Conservation (phyloP, 2,329 filamentous ascomycete species). For the Trichoderma asperellum region DNA sequence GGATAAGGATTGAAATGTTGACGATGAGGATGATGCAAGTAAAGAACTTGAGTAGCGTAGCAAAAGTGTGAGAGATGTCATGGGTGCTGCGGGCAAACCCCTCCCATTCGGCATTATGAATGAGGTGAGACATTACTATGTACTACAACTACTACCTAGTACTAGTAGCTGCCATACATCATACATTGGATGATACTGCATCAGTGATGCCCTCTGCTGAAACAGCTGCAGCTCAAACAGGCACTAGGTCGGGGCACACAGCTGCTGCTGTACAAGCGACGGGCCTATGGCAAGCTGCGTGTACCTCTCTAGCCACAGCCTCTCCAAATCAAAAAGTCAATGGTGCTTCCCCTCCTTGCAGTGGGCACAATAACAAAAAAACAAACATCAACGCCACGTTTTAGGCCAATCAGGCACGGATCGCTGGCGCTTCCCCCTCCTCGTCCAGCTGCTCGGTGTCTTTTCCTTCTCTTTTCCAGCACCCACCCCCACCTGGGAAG, state of each 20-base stretch:
- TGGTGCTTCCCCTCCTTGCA: neutral
- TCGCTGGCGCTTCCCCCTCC: neutral
- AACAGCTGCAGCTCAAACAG: neutral
- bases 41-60: neutral
- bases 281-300: neutral
- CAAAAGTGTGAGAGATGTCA: neutral
- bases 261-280: neutral
- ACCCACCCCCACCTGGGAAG: neutral
- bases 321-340: neutral
- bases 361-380: neutral
- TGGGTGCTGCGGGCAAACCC: neutral
- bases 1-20: neutral
- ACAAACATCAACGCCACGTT: constrained; percentile 1
- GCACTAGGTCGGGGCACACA: neutral
- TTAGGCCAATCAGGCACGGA: neutral
- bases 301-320: neutral
- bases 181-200: neutral
- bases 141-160: neutral
- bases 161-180: neutral
- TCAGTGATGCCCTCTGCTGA: neutral
- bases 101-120: neutral
- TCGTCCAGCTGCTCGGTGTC: neutral
- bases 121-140: neutral
- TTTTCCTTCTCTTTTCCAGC: neutral
- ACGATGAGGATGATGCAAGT: neutral